Evolutionary conservation across 2,329 filamentous ascomycete genomes (phyloP).

Genomic region (Epichloe hybrida): DNA sequence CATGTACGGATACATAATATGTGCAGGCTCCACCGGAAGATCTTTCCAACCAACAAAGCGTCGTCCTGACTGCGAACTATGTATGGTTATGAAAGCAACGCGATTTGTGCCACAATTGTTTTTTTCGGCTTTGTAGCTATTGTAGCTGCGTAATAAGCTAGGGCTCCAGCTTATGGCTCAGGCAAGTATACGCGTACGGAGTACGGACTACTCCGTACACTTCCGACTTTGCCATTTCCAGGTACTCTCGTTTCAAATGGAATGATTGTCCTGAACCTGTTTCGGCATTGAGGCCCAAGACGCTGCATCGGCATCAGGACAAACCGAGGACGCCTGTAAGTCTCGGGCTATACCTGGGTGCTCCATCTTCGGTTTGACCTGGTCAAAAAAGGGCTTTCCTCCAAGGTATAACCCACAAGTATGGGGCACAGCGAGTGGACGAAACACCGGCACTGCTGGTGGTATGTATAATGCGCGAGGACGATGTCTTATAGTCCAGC

Average conservation of each 20-base stretch:
- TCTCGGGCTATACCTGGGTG: neutral
- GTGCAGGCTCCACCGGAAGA: neutral
- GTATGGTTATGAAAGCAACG: neutral
- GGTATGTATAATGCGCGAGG: neutral
- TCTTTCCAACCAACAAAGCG: too few species aligned
- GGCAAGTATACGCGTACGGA: too few species aligned
- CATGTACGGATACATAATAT: neutral
- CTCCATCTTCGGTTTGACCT: neutral
- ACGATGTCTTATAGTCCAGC: neutral
- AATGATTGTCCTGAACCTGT: neutral
- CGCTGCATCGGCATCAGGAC: neutral
- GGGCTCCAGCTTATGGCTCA: too few species aligned
- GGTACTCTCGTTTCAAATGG: neutral
- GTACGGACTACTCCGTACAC: too few species aligned
- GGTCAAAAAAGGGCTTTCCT: neutral
- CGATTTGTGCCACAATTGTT: neutral
- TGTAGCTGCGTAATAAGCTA: too few species aligned
- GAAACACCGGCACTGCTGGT: neutral
- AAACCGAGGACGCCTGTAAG: neutral
- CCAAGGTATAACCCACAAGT: neutral
- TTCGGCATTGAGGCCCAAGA: neutral
- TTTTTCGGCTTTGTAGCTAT: too few species aligned
- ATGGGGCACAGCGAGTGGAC: neutral
- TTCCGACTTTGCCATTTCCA: neutral
- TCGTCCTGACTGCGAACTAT: too few species aligned